Evolutionary conservation across 306 rosid genomes (phyloP).

Genomic region (Gleditsia sinensis): DNA sequence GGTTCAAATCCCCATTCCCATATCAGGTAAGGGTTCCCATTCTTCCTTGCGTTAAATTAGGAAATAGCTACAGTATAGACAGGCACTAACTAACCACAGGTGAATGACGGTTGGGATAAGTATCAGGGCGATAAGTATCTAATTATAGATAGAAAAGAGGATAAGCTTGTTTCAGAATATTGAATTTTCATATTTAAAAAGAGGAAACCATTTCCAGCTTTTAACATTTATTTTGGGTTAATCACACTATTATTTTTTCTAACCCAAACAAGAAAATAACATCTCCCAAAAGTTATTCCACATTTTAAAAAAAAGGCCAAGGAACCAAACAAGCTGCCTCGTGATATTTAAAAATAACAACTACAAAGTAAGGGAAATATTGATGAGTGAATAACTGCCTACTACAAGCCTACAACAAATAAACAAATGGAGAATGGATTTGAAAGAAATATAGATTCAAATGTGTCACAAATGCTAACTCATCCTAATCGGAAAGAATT

Average conservation of each 20-base stretch:
- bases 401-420: neutral
- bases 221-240: conserved; percentile 7
- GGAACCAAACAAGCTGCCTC: neutral
- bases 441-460: neutral
- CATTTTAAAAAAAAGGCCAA: neutral
- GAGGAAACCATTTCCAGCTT: conserved; percentile 6
- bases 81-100: neutral
- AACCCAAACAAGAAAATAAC: neutral
- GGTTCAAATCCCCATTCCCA: too few relatives aligned
- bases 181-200: neutral
- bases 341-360: conserved; percentile 2
- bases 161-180: neutral
- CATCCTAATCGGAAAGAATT: neutral
- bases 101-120: neutral
- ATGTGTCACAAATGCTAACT: neutral
- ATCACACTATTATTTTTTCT: neutral
- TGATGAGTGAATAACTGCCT: neutral
- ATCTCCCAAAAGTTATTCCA: conserved; percentile 16
- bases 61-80: neutral
- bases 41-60: too few relatives aligned
- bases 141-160: neutral
- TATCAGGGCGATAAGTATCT: neutral
- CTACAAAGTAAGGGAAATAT: neutral
- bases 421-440: neutral
- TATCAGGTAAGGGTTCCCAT: too few relatives aligned